Evolutionary conservation across 306 rosid species (phyloP).

Genomic region (Lagenaria siceraria): DNA sequence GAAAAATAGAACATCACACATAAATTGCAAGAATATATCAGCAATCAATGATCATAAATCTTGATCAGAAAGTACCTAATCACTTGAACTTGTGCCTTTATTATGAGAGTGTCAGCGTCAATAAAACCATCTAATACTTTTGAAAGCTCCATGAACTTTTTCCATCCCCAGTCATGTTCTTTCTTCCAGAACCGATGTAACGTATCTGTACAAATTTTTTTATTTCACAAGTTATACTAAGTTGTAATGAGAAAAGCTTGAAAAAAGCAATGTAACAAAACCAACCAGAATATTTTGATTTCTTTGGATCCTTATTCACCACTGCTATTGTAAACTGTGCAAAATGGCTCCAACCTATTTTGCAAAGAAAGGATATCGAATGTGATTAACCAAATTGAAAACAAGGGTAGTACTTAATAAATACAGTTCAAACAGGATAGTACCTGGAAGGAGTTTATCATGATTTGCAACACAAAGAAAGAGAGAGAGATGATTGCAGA

Average conservation of each 20-base stretch:
- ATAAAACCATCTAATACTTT: constrained; percentile 94
- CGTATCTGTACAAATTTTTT: constrained; percentile 49
- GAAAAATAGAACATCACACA: background rate
- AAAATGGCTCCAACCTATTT: constrained; percentile 93
- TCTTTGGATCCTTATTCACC: constrained; percentile 90
- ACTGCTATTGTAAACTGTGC: constrained; percentile 96
- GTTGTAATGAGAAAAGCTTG: constrained; percentile 9
- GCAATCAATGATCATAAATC: background rate
- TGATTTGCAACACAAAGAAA: constrained; percentile 97
- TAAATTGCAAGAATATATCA: background rate
- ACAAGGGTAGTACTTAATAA: constrained; percentile 7
- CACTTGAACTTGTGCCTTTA: constrained; percentile 99
- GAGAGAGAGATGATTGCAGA: constrained; percentile 93
- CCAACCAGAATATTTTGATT: constrained; percentile 93
- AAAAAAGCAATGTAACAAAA: constrained; percentile 14
- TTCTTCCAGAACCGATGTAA: constrained; percentile 99
- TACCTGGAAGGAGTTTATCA: constrained; percentile 99
- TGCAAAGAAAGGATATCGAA: constrained; percentile 5
- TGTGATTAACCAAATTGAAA: constrained; percentile 5
- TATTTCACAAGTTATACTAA: constrained; percentile 1
- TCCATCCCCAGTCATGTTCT: constrained; percentile 99
- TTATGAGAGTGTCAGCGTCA: constrained; percentile 82
- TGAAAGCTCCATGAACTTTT: constrained; percentile 94
- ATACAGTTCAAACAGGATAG: constrained; percentile 2
- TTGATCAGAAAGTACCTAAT: constrained; percentile 51